Evolutionary conservation across 2,329 filamentous ascomycete species (phyloP).

Genomic region (Fusarium continuum): DNA sequence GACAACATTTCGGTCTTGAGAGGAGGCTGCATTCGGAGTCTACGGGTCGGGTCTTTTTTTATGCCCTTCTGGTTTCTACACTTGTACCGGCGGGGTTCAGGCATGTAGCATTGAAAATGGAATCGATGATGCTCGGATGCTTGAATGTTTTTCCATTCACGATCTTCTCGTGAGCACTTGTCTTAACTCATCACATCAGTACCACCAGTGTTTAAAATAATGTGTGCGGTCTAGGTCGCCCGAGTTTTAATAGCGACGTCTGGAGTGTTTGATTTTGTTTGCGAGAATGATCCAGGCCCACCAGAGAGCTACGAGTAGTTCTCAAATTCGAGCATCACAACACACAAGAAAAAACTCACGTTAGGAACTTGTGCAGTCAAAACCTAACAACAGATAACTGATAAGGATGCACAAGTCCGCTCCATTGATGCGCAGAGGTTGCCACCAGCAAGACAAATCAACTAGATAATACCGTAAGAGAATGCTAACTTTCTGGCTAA

Average conservation of each 20-base stretch:
- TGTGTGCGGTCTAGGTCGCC: conserved; percentile 22
- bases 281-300: not conserved
- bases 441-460: not conserved
- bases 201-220: conserved; percentile 35
- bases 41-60: conserved; percentile 65
- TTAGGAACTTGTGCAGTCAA: not conserved
- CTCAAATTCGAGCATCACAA: not conserved
- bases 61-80: conserved; percentile 58
- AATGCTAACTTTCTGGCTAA: not conserved
- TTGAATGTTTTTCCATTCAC: conserved; percentile 40
- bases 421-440: not conserved
- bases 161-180: conserved; percentile 28
- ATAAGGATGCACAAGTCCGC: not conserved
- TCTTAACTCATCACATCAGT: conserved; percentile 23
- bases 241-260: conserved; percentile 1
- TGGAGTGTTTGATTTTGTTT: not conserved
- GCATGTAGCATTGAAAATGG: conserved; percentile 68
- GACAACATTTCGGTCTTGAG: conserved; percentile 58
- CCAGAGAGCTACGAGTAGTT: not conserved
- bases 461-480: not conserved
- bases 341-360: not conserved
- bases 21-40: conserved; percentile 69
- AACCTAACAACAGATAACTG: not conserved
- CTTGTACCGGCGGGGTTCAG: conserved; percentile 61
- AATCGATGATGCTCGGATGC: conserved; percentile 59